These are phyloP conservation scores for Exserohilum turcica DNA, from an alignment of 2,329 filamentous ascomycete species.

Conservation along the genomic window DNA sequence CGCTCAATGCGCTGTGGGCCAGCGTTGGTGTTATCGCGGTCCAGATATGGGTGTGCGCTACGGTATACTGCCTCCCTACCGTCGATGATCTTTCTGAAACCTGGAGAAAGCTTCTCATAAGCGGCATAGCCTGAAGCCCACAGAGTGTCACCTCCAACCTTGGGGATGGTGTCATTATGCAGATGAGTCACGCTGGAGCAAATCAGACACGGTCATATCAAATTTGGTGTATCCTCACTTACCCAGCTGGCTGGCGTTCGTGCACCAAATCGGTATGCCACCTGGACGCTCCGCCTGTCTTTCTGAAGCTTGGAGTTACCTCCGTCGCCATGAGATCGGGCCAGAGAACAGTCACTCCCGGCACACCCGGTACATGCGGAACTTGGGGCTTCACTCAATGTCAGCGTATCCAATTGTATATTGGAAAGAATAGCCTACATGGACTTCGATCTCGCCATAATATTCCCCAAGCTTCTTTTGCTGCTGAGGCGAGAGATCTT, in stretches of 20 bases:
- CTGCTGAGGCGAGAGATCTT: slow-evolving; percentile 49
- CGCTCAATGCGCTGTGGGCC: slow-evolving; percentile 72
- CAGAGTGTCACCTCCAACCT: slow-evolving; percentile 70
- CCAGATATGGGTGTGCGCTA: slow-evolving; percentile 70
- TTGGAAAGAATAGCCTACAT: slow-evolving; percentile 55
- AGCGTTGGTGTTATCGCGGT: slow-evolving; percentile 63
- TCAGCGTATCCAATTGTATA: not conserved
- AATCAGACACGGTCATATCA: slow-evolving; percentile 1
- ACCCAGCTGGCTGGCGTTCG: slow-evolving; percentile 70
- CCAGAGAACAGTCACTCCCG: slow-evolving; percentile 70
- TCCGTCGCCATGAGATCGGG: slow-evolving; percentile 70
- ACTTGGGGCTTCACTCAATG: slow-evolving; percentile 64
- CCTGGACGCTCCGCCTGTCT: slow-evolving; percentile 68
- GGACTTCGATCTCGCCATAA: slow-evolving; percentile 65
- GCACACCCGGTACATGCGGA: slow-evolving; percentile 69
- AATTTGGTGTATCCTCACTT: not conserved
- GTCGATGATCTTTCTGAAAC: slow-evolving; percentile 72
- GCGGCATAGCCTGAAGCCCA: slow-evolving; percentile 73
- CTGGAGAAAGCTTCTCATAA: slow-evolving; percentile 74
- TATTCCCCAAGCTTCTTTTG: slow-evolving; percentile 42
- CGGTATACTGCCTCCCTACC: slow-evolving; percentile 66
- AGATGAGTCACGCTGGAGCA: slow-evolving; percentile 63
- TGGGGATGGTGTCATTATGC: slow-evolving; percentile 70
- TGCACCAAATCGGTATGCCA: slow-evolving; percentile 77
- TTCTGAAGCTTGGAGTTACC: slow-evolving; percentile 64